These are phyloP conservation scores for Stenogyne calaminthoides DNA, from an alignment of 305 asterid genomes.

Conservation along the genomic window DNA sequence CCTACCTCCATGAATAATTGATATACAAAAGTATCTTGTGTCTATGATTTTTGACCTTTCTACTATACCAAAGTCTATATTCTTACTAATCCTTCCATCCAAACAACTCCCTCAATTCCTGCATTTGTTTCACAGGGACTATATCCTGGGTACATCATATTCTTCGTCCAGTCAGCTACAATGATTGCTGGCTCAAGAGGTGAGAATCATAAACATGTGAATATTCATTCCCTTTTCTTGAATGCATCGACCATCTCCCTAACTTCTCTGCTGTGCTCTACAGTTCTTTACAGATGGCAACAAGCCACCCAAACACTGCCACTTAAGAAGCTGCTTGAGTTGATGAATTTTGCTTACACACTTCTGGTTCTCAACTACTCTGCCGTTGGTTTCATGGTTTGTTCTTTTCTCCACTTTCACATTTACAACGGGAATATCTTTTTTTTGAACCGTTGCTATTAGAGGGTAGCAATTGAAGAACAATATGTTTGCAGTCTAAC, in stretches of 20 bases:
- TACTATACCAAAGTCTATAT: background rate
- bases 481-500: no score
- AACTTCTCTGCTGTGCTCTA: conserved; percentile 21
- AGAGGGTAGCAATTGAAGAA: no score
- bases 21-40: background rate
- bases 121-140: conserved; percentile 61
- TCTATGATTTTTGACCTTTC: background rate
- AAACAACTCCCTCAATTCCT: background rate
- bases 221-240: conserved; percentile 6
- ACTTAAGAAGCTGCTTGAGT: conserved; percentile 49
- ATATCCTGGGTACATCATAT: conserved; percentile 94
- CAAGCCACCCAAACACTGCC: conserved; percentile 57
- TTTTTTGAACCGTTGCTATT: no score
- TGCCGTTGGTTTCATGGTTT: conserved; percentile 87
- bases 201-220: conserved; percentile 29
- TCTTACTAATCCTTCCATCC: background rate
- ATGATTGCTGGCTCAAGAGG: conserved; percentile 99
- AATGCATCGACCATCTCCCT: conserved; percentile 21
- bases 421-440: background rate
- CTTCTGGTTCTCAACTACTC: conserved; percentile 81
- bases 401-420: conserved; percentile 24
- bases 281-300: conserved; percentile 95
- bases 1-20: background rate
- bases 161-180: conserved; percentile 88
- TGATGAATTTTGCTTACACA: conserved; percentile 74